Base-by-base conservation (phyloP, 768 basidiomycete species). In the Arthromyces matolae region DNA sequence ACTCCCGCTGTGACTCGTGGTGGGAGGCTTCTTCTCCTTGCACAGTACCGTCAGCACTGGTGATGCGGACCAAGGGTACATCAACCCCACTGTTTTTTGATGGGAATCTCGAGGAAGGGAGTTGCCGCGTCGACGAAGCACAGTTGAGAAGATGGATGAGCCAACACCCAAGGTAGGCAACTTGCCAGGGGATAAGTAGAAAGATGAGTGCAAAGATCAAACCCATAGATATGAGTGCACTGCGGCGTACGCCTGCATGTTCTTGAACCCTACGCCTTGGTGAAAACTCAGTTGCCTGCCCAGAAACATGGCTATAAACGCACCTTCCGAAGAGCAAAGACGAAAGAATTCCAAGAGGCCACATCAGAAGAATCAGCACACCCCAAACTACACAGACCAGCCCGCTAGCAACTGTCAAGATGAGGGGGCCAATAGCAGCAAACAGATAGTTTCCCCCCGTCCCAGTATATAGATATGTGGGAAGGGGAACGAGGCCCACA, bases 181-280 rank as follows among this genome's bases (percentile, higher is more conserved):
- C 87, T 65, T 96, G 93, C 81, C 90, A 92, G 0, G 93, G 93
- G n/a, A 94, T 72, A 43, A 93, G 68, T 31, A 89, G 53, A 49
- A 85, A 77, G 31, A 93, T 83, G n/a, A 84, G 67, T 13, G 77
- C 53, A 42, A 84, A 73, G 27, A 93, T 75, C 16, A 85, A 40
- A 6, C 61, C 53, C 63, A 91, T 77, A 5, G 86, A 86, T 5
- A 82, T 33, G 20, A 84, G 23, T 3, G 78, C 79, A 57, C 72
- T 71, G 50, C 73, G 69, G 25, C 69, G 71, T 38, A 77, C 64
- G 20, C 71, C 64, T 5, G 55, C 41, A 20, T 65, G 66, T 51
- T 75, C 71, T 19, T 60, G 61, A 16, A 63, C 23, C 25, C 45
- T 49, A 18, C 49, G 31, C 23, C 50, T n/a, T 27, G 23, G 19